Conservation (phyloP, 768 basidiomycete genomes). For the Phlebiopsis flavidoalba region DNA sequence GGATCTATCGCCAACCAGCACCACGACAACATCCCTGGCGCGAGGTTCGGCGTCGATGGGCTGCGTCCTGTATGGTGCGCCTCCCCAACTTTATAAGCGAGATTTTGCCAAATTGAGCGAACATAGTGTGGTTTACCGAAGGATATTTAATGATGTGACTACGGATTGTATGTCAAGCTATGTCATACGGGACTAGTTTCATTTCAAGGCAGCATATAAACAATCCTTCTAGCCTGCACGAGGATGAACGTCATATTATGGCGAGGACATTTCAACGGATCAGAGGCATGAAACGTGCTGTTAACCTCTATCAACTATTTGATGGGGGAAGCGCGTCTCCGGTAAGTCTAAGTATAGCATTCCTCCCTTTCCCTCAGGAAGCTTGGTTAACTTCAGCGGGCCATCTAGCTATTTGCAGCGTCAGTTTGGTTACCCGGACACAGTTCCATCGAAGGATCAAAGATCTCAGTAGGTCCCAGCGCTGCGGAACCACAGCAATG, state of each 20-base stretch:
- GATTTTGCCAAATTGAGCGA: no score
- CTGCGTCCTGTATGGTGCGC: slow-evolving; percentile 59
- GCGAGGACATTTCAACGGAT: slow-evolving; percentile 73
- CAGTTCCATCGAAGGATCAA: no score
- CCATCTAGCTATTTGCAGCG: no score
- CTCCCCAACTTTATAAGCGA: no score
- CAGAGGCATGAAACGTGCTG: slow-evolving; percentile 53
- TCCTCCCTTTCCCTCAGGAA: no score
- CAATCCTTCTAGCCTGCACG: slow-evolving; percentile 47
- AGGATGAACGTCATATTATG: slow-evolving; percentile 79
- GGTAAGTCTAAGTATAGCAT: slow-evolving; percentile 42
- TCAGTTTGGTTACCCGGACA: background rate
- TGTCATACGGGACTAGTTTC: no score
- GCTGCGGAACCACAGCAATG: slow-evolving; percentile 80
- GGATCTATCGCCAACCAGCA: slow-evolving; percentile 67
- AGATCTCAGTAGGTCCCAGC: no score
- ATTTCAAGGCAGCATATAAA: no score
- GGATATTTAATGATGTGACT: no score
- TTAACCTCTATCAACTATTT: slow-evolving; percentile 73
- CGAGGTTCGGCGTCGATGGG: slow-evolving; percentile 70
- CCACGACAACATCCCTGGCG: slow-evolving; percentile 65
- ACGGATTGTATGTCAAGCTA: no score
- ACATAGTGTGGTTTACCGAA: no score
- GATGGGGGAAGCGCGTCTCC: slow-evolving; percentile 80
- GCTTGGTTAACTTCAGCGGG: no score